These are phyloP conservation scores for Mycocentrospora acerina DNA, from an alignment of 2,329 filamentous ascomycete species.

Conservation along the genomic window DNA sequence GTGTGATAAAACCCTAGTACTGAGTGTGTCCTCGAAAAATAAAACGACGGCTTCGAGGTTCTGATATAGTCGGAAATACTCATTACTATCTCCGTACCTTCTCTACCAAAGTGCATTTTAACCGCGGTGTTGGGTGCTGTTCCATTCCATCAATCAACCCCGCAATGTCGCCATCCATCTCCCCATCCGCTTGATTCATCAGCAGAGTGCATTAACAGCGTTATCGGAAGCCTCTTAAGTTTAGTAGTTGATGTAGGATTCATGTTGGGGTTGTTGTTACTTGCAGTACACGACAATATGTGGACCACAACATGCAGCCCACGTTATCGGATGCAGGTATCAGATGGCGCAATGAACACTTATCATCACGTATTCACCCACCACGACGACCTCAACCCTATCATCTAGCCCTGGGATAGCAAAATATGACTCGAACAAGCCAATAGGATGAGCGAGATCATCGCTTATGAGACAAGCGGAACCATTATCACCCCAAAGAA, in stretches of 20 bases:
- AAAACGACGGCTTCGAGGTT: too few species aligned
- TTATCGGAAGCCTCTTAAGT: background rate
- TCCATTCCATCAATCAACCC: constrained; percentile 11
- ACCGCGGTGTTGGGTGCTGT: background rate
- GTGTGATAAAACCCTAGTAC: too few species aligned
- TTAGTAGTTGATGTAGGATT: too few species aligned
- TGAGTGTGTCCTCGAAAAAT: too few species aligned
- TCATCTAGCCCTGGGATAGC: background rate
- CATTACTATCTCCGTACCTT: too few species aligned
- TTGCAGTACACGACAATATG: background rate
- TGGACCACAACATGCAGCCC: background rate
- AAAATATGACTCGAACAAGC: background rate
- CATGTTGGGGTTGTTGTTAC: too few species aligned
- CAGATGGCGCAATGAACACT: constrained; percentile 26
- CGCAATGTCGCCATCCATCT: constrained; percentile 18
- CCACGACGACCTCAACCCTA: background rate
- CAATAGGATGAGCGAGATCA: constrained; percentile 4
- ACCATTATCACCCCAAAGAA: too few species aligned
- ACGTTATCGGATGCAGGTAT: constrained; percentile 7
- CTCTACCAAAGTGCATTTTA: too few species aligned
- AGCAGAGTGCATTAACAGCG: constrained; percentile 1
- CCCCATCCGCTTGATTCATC: constrained; percentile 9
- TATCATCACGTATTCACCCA: constrained; percentile 18
- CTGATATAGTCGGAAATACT: too few species aligned
- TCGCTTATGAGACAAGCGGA: too few species aligned